phyloP scores from a whole-genome alignment of 2,329 filamentous ascomycete species.

The Fusarium hostae region DNA sequence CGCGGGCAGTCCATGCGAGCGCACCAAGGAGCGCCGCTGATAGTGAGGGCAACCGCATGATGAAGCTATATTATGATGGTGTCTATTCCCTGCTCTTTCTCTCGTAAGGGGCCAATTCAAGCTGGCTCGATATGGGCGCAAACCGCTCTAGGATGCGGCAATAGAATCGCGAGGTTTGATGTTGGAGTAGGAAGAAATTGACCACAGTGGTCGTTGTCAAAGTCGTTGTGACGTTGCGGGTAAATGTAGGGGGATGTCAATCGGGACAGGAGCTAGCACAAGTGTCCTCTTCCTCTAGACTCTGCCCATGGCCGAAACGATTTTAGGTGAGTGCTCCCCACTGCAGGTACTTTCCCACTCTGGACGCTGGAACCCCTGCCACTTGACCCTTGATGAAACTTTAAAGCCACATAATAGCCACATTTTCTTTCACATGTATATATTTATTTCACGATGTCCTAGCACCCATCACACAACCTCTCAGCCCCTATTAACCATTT shows the following conservation, averaged over 20 bases:
- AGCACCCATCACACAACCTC: background rate
- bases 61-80: constrained; percentile 37
- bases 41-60: constrained; percentile 61
- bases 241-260: constrained; percentile 39
- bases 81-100: constrained; percentile 19
- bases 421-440: background rate
- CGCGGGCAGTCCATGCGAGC: constrained; percentile 61
- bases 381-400: constrained; percentile 14
- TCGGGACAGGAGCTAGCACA: constrained; percentile 43
- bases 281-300: constrained; percentile 44
- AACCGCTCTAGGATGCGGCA: constrained; percentile 36
- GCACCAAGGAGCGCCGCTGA: constrained; percentile 62
- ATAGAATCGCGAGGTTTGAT: constrained; percentile 12
- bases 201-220: constrained; percentile 35
- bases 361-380: constrained; percentile 7
- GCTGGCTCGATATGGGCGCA: constrained; percentile 34
- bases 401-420: constrained; percentile 24
- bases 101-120: constrained; percentile 32
- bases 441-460: background rate
- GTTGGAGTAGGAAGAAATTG: constrained; percentile 21
- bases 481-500: background rate
- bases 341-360: constrained; percentile 31
- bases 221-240: constrained; percentile 41
- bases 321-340: constrained; percentile 44
- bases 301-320: constrained; percentile 22